Evolutionary conservation across 345 rosid genomes (phyloP).

Genomic region (Citrus trifoliata): DNA sequence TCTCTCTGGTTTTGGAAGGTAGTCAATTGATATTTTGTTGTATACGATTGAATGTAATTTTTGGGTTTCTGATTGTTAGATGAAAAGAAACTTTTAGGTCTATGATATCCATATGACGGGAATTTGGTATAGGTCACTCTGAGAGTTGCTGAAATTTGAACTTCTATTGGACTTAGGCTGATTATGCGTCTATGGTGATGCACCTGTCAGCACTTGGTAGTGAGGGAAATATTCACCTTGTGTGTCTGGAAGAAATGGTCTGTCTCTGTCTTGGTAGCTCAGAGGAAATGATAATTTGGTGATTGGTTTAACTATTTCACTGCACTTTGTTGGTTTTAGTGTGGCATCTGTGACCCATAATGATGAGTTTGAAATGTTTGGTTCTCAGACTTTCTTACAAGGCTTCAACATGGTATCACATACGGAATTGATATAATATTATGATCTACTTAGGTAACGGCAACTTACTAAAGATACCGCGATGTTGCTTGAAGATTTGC

Average conservation of each 20-base stretch:
- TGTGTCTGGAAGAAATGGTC: not conserved
- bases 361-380: conserved; percentile 1
- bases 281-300: not conserved
- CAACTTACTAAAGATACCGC: not conserved
- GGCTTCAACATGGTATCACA: not conserved
- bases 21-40: not conserved
- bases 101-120: not conserved
- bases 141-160: not conserved
- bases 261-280: not conserved
- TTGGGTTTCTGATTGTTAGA: not conserved
- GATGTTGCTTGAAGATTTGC: not conserved
- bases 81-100: not conserved
- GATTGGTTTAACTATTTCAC: not conserved
- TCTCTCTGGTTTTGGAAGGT: not conserved
- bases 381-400: conserved; percentile 9
- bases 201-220: not conserved
- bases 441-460: not conserved
- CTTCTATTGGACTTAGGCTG: not conserved
- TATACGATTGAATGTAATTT: not conserved
- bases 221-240: not conserved
- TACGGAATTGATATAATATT: conserved; percentile 1
- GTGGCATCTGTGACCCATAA: not conserved
- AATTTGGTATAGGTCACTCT: not conserved
- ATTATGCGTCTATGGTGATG: not conserved
- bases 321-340: conserved; percentile 3